Conservation (phyloP, 495 filamentous ascomycete species). For the Margaritispora aquatica region DNA sequence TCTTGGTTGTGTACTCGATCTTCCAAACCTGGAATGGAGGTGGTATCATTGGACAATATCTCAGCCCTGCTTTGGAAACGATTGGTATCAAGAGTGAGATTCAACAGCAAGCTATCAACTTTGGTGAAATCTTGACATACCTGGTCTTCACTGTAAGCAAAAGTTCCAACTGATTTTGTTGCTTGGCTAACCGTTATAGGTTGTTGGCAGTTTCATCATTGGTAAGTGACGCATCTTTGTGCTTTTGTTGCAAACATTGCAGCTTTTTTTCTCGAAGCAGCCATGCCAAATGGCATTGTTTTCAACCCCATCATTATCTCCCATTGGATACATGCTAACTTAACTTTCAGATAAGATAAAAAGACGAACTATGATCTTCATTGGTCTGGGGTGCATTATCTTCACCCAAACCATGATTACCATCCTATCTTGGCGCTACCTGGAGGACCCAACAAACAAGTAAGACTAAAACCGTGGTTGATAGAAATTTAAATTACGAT, state of each 20-base stretch:
- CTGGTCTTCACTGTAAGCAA: conserved; percentile 31
- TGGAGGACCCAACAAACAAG: conserved; percentile 9
- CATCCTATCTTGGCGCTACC: conserved; percentile 37
- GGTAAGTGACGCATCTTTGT: no score
- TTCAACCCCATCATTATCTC: not conserved
- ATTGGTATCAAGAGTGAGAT: conserved; percentile 29
- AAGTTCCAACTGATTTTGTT: not conserved
- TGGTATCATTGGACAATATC: conserved; percentile 36
- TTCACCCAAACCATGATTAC: conserved; percentile 34
- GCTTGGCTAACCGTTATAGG: not conserved
- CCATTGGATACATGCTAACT: not conserved
- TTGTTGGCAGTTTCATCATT: conserved; percentile 31
- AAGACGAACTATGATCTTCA: conserved; percentile 34
- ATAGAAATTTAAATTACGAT: not conserved
- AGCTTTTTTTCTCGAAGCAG: no score
- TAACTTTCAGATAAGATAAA: conserved; percentile 22
- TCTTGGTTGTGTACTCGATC: conserved; percentile 33
- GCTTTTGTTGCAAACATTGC: no score
- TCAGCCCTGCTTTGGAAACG: conserved; percentile 32
- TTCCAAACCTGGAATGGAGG: conserved; percentile 43
- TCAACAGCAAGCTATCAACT: conserved; percentile 30
- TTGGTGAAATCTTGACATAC: conserved; percentile 34
- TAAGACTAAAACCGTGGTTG: conserved; percentile 12
- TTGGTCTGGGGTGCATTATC: conserved; percentile 31
- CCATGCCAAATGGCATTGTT: no score